These are phyloP conservation scores for Wickerhamiella australiensis DNA, from an alignment of 805 yeast species.

Conservation along the genomic window DNA sequence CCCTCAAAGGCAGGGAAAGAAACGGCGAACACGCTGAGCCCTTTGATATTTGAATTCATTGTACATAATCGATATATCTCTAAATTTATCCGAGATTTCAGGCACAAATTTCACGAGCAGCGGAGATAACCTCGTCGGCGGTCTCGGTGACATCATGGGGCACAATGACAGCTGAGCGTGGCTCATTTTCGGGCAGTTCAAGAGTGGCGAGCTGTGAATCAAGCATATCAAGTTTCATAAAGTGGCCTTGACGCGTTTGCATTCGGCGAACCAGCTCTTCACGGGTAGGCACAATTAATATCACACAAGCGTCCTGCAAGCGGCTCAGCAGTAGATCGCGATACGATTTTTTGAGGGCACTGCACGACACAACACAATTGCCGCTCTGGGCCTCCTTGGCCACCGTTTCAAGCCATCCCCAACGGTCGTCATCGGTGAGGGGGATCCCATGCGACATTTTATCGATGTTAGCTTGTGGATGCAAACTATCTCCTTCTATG, in stretches of 20 bases:
- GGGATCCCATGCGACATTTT: constrained; percentile 81
- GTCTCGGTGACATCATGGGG: neutral
- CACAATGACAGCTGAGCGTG: constrained; percentile 1
- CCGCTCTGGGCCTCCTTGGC: constrained; percentile 28
- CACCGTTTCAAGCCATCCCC: constrained; percentile 70
- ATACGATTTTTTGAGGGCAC: constrained; percentile 66
- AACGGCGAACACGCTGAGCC: too few relatives aligned
- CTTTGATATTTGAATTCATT: too few relatives aligned
- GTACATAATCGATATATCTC: neutral
- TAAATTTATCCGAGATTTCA: neutral
- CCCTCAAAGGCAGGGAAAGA: neutral
- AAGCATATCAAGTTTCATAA: constrained; percentile 79
- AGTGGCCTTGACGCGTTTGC: constrained; percentile 56
- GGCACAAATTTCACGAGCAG: neutral
- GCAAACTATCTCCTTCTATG: constrained; percentile 78
- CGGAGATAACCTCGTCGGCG: neutral
- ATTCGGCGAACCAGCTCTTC: constrained; percentile 54
- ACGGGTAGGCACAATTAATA: constrained; percentile 54
- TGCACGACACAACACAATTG: constrained; percentile 59
- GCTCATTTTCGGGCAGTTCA: constrained; percentile 46
- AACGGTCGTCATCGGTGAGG: constrained; percentile 76
- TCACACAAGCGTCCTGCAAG: constrained; percentile 34
- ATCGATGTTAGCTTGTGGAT: constrained; percentile 56
- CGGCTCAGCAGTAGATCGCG: constrained; percentile 45
- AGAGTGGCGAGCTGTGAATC: constrained; percentile 62